Percentiles rank a stretch among this genome's conserved stretches.
Conservation (phyloP, 2,329 filamentous ascomycete species). For the Aspergillus felis region DNA sequence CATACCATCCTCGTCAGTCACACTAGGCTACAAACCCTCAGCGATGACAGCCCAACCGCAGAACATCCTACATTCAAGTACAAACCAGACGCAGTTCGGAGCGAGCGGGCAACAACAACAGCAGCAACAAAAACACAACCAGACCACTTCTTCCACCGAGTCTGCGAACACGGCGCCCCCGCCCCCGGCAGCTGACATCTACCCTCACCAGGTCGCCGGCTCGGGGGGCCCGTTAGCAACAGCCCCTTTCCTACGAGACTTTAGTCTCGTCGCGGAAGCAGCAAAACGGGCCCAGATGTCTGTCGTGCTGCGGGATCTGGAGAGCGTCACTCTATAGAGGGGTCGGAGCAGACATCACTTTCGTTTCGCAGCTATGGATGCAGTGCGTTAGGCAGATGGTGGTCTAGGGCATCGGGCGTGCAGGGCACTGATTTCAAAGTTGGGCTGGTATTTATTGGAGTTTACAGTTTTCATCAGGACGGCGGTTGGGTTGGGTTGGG, state of each 20-base stretch:
- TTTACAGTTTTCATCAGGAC: neutral
- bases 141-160: constrained; percentile 6
- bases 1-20: neutral
- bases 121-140: constrained; percentile 8
- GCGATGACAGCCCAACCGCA: constrained; percentile 1
- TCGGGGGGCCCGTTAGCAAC: constrained; percentile 41
- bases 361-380: neutral
- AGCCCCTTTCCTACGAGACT: constrained; percentile 69
- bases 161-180: constrained; percentile 9
- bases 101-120: neutral
- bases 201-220: constrained; percentile 23
- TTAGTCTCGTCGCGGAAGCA: constrained; percentile 84
- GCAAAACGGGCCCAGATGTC: constrained; percentile 91
- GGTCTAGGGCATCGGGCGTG: neutral
- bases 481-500: no score
- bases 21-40: constrained; percentile 2
- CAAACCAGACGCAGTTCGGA: neutral
- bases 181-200: constrained; percentile 10
- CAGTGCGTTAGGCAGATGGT: neutral
- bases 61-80: neutral
- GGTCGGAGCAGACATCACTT: neutral
- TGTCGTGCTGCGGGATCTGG: constrained; percentile 81
- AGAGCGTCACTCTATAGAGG: constrained; percentile 35
- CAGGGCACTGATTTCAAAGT: neutral
- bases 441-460: neutral